phyloP scores from a whole-genome alignment of 768 basidiomycete genomes.

The Lepiota brunneoincarnata region DNA sequence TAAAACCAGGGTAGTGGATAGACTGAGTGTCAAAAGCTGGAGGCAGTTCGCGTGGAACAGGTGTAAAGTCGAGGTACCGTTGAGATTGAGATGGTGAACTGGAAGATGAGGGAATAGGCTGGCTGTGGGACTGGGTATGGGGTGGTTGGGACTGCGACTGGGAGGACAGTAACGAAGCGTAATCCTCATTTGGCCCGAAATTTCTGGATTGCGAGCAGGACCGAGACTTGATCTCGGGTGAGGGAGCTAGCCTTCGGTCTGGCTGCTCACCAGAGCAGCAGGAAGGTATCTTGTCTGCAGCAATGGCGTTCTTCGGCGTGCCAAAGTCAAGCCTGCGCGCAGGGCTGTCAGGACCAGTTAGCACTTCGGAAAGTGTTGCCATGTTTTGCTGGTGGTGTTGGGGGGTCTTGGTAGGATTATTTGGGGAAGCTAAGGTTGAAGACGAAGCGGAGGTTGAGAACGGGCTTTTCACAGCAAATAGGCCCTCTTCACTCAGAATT shows the following conservation, averaged over 20 bases:
- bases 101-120: constrained; percentile 13
- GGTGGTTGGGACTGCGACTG: constrained; percentile 1
- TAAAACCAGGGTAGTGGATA: constrained; percentile 67
- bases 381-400: constrained; percentile 1
- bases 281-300: constrained; percentile 9
- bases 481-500: constrained; percentile 54
- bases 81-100: constrained; percentile 16
- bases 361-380: constrained; percentile 22
- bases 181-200: neutral
- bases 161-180: constrained; percentile 3
- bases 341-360: constrained; percentile 35
- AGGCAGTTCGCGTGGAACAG: constrained; percentile 36
- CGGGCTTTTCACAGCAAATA: constrained; percentile 37
- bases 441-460: constrained; percentile 14
- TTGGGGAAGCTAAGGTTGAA: constrained; percentile 7
- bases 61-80: constrained; percentile 18
- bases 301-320: constrained; percentile 24
- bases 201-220: neutral
- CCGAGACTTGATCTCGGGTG: constrained; percentile 11
- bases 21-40: constrained; percentile 49
- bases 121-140: constrained; percentile 18
- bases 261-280: constrained; percentile 14
- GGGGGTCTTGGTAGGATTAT: neutral
- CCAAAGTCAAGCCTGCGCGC: constrained; percentile 56
- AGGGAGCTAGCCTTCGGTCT: constrained; percentile 16